These are phyloP conservation scores for Phytophthora citricola DNA, from an alignment of 352 stramenopile species.

Conservation along the genomic window DNA sequence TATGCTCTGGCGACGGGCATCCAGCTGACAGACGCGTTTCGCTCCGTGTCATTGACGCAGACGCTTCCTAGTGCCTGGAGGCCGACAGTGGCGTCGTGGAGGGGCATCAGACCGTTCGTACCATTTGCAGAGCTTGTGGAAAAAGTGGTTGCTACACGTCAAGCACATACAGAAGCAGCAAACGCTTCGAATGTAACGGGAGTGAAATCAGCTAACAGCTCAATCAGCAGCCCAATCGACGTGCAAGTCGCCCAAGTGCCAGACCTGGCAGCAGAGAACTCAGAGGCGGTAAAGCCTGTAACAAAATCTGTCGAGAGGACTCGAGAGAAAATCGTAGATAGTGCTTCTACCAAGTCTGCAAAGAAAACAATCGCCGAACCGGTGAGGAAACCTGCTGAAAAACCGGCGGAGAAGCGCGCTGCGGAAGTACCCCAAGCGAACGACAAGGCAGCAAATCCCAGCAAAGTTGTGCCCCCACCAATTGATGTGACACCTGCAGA, in stretches of 20 bases:
- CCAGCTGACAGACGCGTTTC: constrained; percentile 48
- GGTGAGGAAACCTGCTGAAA: constrained; percentile 2
- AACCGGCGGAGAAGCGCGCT: constrained; percentile 8
- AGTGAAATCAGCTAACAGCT: constrained; percentile 1
- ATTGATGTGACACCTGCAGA: constrained; percentile 23
- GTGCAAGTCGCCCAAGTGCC: constrained; percentile 7
- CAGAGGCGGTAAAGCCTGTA: constrained; percentile 15
- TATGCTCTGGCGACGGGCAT: constrained; percentile 48
- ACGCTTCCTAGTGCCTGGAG: constrained; percentile 42
- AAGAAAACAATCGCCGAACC: constrained; percentile 7
- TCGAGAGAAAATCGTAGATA: constrained; percentile 4
- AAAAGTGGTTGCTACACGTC: constrained; percentile 35
- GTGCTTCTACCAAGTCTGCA: not conserved
- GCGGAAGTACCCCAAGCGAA: constrained; percentile 8
- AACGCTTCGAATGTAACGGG: constrained; percentile 3
- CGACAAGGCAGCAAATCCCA: constrained; percentile 1
- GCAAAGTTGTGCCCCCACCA: constrained; percentile 1
- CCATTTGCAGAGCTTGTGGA: constrained; percentile 48
- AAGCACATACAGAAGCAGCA: constrained; percentile 26
- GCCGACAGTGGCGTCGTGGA: constrained; percentile 38
- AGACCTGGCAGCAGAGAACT: constrained; percentile 8
- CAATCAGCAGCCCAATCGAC: constrained; percentile 2
- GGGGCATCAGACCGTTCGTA: constrained; percentile 47
- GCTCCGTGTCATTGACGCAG: constrained; percentile 44
- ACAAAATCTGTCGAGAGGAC: not conserved